A percentile compares a stretch with the other conserved stretches of the same genome.
These are phyloP conservation scores for Penicillium riverlandense DNA, from an alignment of 495 filamentous ascomycete genomes.

Conservation along the genomic window DNA sequence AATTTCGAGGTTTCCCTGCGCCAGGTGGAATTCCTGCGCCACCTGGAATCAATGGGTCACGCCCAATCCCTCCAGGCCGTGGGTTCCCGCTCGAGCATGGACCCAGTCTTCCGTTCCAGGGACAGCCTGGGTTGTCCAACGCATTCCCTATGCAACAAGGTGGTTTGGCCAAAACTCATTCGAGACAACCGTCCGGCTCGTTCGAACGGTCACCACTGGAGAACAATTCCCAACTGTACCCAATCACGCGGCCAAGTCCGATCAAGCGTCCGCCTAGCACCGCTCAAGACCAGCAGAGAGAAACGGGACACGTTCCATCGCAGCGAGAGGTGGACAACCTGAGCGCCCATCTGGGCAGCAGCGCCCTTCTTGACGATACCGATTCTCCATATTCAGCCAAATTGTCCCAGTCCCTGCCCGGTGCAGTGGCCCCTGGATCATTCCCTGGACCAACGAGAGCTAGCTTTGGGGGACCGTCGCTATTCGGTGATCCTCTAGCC, in stretches of 20 bases:
- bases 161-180: conserved; percentile 44
- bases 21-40: conserved; percentile 53
- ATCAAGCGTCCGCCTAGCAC: conserved; percentile 84
- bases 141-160: conserved; percentile 25
- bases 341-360: conserved; percentile 82
- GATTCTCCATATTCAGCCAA: conserved; percentile 46
- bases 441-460: conserved; percentile 32
- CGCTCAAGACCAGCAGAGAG: conserved; percentile 44
- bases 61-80: conserved; percentile 54
- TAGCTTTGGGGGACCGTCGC: conserved; percentile 39
- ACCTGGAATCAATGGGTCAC: conserved; percentile 50
- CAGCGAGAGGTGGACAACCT: conserved; percentile 61
- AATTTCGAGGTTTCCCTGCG: conserved; percentile 47
- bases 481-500: conserved; percentile 45
- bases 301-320: conserved; percentile 26
- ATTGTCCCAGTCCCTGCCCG: conserved; percentile 34
- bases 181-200: conserved; percentile 53
- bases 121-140: conserved; percentile 26
- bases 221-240: conserved; percentile 44
- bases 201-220: conserved; percentile 45
- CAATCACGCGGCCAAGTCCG: conserved; percentile 72
- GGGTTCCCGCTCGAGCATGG: conserved; percentile 53
- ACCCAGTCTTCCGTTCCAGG: conserved; percentile 27
- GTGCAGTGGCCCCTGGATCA: conserved; percentile 21
- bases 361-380: conserved; percentile 80